Conservation (phyloP, 768 basidiomycete genomes). For the Boletus vermiculosoides region DNA sequence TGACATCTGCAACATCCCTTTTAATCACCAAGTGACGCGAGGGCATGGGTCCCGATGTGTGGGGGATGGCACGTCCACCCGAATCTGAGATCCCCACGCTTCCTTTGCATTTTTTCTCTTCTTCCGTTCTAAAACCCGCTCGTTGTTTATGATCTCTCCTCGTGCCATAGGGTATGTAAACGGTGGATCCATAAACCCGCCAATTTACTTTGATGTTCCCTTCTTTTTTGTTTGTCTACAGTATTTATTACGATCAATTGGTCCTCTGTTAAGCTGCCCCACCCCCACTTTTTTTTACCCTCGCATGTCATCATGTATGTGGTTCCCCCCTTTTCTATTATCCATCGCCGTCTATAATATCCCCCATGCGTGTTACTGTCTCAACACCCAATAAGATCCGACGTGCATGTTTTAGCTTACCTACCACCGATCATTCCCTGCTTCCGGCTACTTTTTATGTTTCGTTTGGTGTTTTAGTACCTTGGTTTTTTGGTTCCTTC, state of each 20-base stretch:
- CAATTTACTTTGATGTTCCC: background rate
- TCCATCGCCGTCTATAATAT: background rate
- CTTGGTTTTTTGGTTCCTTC: background rate
- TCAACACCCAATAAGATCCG: background rate
- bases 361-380: background rate
- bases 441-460: no score
- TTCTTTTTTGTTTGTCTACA: background rate
- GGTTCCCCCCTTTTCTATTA: background rate
- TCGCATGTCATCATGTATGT: background rate
- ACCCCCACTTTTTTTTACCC: background rate
- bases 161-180: slow-evolving; percentile 14
- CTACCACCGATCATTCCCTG: no score
- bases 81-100: background rate
- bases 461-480: no score
- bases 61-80: background rate
- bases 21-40: background rate
- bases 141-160: background rate
- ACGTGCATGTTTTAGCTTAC: background rate
- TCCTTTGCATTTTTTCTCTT: background rate
- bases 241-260: slow-evolving; percentile 11
- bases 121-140: background rate
- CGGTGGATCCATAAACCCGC: background rate
- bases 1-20: background rate
- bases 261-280: background rate
- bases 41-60: background rate